phyloP scores from a whole-genome alignment of 257 asterid species.

The Marsdenia floribunda region DNA sequence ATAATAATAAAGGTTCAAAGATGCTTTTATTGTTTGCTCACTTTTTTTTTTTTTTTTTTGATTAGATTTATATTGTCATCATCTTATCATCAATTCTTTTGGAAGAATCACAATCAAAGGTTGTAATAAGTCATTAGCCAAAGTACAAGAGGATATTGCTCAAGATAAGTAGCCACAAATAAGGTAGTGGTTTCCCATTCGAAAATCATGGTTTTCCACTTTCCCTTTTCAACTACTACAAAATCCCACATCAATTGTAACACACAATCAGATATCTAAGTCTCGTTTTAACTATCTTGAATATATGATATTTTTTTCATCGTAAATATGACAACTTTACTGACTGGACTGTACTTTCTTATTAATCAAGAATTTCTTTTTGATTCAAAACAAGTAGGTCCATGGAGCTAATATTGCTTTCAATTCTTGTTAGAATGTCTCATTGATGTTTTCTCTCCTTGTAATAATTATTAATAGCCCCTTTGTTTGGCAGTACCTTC shows the following conservation, averaged over 20 bases:
- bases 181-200: background rate
- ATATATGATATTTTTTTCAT: too few relatives aligned
- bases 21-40: conserved; percentile 1
- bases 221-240: background rate
- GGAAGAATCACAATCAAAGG: background rate
- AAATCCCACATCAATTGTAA: background rate
- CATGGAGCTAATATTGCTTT: background rate
- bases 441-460: background rate
- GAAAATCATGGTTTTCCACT: background rate
- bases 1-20: background rate
- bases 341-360: too few relatives aligned
- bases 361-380: background rate
- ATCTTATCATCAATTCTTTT: conserved; percentile 2
- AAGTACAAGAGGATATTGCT: background rate
- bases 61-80: conserved; percentile 3
- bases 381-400: background rate
- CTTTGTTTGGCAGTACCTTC: background rate
- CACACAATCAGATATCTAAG: too few relatives aligned
- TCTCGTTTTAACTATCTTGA: too few relatives aligned
- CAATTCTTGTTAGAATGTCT: background rate
- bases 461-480: background rate
- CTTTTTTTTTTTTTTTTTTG: background rate
- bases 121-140: conserved; percentile 5
- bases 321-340: too few relatives aligned
- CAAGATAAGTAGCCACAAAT: background rate